These are phyloP conservation scores for Salvia splendens DNA, from an alignment of 257 asterid species.

Conservation along the genomic window DNA sequence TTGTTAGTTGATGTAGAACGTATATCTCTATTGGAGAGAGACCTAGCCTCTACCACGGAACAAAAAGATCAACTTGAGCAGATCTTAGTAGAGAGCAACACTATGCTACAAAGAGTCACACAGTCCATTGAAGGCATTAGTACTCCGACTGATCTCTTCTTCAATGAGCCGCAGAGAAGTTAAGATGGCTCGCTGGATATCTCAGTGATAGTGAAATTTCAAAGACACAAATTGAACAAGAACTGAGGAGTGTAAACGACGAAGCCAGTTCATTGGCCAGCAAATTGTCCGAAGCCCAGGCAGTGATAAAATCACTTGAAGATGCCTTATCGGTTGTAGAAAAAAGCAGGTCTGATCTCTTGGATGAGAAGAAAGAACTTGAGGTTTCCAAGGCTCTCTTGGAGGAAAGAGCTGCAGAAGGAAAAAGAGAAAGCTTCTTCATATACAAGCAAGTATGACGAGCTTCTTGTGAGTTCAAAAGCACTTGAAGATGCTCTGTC, in stretches of 20 bases:
- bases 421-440: slow-evolving; percentile 55
- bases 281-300: slow-evolving; percentile 55
- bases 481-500: slow-evolving; percentile 61
- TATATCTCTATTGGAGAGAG: slow-evolving; percentile 58
- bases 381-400: slow-evolving; percentile 55
- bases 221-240: slow-evolving; percentile 55
- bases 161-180: slow-evolving; percentile 67
- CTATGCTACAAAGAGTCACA: slow-evolving; percentile 59
- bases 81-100: slow-evolving; percentile 70
- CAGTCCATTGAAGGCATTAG: slow-evolving; percentile 66
- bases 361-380: slow-evolving; percentile 69
- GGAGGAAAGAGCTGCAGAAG: slow-evolving; percentile 66
- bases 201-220: slow-evolving; percentile 53
- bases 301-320: slow-evolving; percentile 49
- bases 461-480: slow-evolving; percentile 50
- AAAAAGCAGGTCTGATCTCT: slow-evolving; percentile 50
- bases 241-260: slow-evolving; percentile 57
- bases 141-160: slow-evolving; percentile 51
- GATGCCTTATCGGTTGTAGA: slow-evolving; percentile 62
- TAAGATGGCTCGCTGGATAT: slow-evolving; percentile 61
- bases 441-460: slow-evolving; percentile 52
- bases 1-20: slow-evolving; percentile 61
- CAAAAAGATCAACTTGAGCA: slow-evolving; percentile 65
- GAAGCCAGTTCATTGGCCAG: slow-evolving; percentile 50
- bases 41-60: slow-evolving; percentile 52